Conservation (phyloP, 2,329 filamentous ascomycete species). For the Colletotrichum liaoningense region DNA sequence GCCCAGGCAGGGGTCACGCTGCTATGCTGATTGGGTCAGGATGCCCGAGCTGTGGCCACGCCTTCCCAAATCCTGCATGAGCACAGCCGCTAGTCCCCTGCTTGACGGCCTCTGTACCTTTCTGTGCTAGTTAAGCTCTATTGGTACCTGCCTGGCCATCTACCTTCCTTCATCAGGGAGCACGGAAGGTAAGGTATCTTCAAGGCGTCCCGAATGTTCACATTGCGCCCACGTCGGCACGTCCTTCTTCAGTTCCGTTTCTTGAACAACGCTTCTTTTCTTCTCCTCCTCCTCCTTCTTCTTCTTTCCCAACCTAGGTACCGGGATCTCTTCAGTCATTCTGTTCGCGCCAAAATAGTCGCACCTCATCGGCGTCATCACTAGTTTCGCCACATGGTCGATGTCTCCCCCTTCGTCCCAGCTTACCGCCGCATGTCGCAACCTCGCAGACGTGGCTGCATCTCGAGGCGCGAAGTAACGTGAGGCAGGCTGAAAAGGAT, state of each 20-base stretch:
- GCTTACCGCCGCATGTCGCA: conserved; percentile 1
- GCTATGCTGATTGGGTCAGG: conserved; percentile 24
- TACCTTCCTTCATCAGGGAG: not conserved
- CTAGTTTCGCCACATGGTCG: not conserved
- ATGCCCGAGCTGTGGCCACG: conserved; percentile 13
- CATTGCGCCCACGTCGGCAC: not conserved
- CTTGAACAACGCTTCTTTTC: not conserved
- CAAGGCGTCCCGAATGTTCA: not conserved
- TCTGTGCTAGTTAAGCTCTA: not conserved
- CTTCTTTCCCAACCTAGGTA: not conserved
- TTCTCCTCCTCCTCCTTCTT: not conserved
- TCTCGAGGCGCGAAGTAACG: conserved; percentile 21
- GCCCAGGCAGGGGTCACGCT: conserved; percentile 24
- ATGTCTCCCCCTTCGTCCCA: not conserved
- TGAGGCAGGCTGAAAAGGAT: conserved; percentile 5
- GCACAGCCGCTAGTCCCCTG: conserved; percentile 15
- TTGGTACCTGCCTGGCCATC: not conserved
- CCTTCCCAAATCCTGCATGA: conserved; percentile 30
- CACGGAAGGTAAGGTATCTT: not conserved
- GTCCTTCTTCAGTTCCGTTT: not conserved
- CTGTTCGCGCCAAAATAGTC: not conserved
- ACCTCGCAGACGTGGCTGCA: conserved; percentile 10
- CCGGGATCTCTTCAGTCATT: no score
- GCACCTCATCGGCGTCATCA: not conserved
- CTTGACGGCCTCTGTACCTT: conserved; percentile 6